Conservation (phyloP, 805 yeast genomes). For the Ogataea sp. region DNA sequence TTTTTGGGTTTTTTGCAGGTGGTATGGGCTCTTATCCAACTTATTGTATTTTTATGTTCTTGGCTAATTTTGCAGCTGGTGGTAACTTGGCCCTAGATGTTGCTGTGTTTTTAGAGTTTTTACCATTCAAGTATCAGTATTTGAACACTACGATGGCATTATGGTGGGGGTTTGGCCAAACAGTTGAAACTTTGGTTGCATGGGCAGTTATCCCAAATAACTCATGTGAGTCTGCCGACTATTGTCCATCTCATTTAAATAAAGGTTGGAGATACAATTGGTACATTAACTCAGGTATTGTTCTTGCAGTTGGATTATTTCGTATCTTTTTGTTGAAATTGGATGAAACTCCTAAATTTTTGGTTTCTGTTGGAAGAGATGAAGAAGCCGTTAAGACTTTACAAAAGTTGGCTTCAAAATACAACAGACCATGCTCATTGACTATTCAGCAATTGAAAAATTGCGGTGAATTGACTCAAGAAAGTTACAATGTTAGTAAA, state of each 20-base stretch:
- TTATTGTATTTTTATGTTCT: conserved; percentile 39
- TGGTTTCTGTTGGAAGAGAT: conserved; percentile 43
- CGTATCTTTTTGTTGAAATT: conserved; percentile 37
- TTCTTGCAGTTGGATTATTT: conserved; percentile 37
- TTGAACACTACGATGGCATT: conserved; percentile 44
- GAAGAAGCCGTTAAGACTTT: conserved; percentile 36
- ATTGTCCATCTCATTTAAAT: conserved; percentile 37
- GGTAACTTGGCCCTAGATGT: conserved; percentile 52
- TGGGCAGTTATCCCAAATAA: conserved; percentile 49
- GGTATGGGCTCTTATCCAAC: conserved; percentile 41
- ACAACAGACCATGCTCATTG: conserved; percentile 30
- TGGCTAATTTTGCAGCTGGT: conserved; percentile 40
- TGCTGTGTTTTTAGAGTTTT: conserved; percentile 42
- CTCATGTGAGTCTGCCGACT: conserved; percentile 31
- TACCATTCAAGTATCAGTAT: conserved; percentile 44
- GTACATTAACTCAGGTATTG: conserved; percentile 46
- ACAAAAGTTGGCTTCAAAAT: conserved; percentile 36
- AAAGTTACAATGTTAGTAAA: conserved; percentile 11
- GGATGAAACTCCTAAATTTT: conserved; percentile 49
- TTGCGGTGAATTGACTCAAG: conserved; percentile 31
- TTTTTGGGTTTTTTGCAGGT: conserved; percentile 46
- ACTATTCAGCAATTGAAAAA: conserved; percentile 37
- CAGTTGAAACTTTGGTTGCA: conserved; percentile 40
- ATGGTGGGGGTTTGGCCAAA: conserved; percentile 61
- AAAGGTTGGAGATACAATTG: conserved; percentile 59